These are phyloP conservation scores for Pseudomonodictys pantanalensis DNA, from an alignment of 495 filamentous ascomycete genomes.

Conservation along the genomic window DNA sequence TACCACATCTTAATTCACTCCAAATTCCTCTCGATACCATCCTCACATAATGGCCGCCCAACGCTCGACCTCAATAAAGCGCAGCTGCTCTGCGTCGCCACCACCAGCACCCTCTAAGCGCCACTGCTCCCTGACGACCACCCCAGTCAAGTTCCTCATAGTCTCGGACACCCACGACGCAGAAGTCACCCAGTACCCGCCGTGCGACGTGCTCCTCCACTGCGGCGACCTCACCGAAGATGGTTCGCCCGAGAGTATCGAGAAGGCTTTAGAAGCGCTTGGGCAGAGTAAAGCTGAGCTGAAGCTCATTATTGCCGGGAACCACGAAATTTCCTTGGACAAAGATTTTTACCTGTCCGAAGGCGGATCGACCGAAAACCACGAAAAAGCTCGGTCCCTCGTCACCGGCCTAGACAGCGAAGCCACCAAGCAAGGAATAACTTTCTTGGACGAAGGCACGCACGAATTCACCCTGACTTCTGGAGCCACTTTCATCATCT, in stretches of 20 bases:
- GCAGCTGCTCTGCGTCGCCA: not conserved
- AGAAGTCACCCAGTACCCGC: not conserved
- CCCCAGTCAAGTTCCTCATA: constrained; percentile 17
- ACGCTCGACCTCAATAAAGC: too few species aligned
- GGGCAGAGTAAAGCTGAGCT: constrained; percentile 16
- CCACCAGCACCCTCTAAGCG: not conserved
- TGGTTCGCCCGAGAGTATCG: constrained; percentile 6
- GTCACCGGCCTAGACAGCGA: constrained; percentile 1
- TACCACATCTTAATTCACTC: too few species aligned
- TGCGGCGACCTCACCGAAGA: constrained; percentile 32
- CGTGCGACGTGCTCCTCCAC: constrained; percentile 27
- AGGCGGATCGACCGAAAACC: constrained; percentile 5
- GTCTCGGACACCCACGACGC: constrained; percentile 27
- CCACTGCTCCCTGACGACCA: too few species aligned
- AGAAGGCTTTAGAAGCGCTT: constrained; percentile 1
- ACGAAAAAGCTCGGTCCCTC: constrained; percentile 7
- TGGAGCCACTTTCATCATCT: constrained; percentile 27
- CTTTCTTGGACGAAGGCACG: constrained; percentile 26
- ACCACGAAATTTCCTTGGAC: constrained; percentile 30
- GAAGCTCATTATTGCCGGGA: constrained; percentile 27
- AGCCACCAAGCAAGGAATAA: constrained; percentile 7
- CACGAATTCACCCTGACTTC: constrained; percentile 20
- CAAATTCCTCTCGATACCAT: too few species aligned
- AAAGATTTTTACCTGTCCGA: constrained; percentile 16
- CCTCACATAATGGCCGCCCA: too few species aligned